Percentiles rank a stretch among this genome's conserved stretches.
phyloP scores from a whole-genome alignment of 179 eudicot genomes.

The Monotropa hypopitys region DNA sequence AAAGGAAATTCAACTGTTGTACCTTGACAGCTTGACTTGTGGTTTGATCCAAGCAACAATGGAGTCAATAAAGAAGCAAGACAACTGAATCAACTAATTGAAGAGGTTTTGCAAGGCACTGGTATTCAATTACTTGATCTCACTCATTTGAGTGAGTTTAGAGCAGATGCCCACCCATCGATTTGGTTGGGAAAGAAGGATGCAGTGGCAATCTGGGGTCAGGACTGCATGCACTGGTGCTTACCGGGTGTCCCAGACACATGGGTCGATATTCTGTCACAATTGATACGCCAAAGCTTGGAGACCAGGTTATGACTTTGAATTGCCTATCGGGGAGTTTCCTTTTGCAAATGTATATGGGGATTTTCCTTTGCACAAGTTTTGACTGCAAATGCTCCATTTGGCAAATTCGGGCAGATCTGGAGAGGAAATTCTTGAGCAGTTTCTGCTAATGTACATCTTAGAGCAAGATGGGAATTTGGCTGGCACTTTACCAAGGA shows the following conservation, averaged over 20 bases:
- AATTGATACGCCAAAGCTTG: constrained; percentile 35
- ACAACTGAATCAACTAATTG: constrained; percentile 44
- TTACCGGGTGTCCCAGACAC: constrained; percentile 93
- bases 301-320: constrained; percentile 8
- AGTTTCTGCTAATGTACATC: neutral
- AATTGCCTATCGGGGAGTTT: neutral
- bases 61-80: constrained; percentile 96
- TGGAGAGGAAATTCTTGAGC: neutral
- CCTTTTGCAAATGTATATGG: neutral
- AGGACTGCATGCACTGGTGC: constrained; percentile 99
- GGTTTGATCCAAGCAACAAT: constrained; percentile 79
- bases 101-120: constrained; percentile 42
- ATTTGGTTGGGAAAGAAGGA: constrained; percentile 88
- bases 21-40: constrained; percentile 65
- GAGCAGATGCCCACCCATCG: constrained; percentile 96
- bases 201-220: constrained; percentile 89
- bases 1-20: constrained; percentile 4
- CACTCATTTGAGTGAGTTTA: constrained; percentile 70
- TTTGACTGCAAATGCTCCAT: no score
- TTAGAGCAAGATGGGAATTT: neutral
- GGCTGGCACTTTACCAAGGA: neutral
- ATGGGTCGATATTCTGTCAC: constrained; percentile 72
- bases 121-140: constrained; percentile 48
- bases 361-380: neutral
- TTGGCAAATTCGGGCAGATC: neutral